These are phyloP conservation scores for Colletotrichum echinochloae DNA, from an alignment of 2,329 filamentous ascomycete genomes.

Conservation along the genomic window DNA sequence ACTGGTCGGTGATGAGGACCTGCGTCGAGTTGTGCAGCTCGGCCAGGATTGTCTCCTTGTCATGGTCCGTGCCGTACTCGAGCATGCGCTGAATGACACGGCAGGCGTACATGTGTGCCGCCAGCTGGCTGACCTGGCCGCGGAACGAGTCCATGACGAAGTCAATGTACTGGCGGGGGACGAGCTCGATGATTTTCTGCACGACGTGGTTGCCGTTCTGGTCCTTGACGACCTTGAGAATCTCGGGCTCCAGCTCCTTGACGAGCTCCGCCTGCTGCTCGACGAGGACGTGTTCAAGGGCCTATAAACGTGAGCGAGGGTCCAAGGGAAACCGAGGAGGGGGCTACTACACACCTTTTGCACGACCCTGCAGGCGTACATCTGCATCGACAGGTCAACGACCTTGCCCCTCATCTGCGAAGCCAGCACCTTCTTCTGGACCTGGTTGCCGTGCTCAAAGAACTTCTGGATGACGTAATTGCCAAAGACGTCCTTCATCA, in stretches of 20 bases:
- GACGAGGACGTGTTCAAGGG: slow-evolving; percentile 89
- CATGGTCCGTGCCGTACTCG: slow-evolving; percentile 80
- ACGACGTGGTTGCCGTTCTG: slow-evolving; percentile 97
- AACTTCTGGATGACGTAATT: slow-evolving; percentile 99
- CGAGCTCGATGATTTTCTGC: slow-evolving; percentile 88
- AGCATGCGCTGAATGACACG: slow-evolving; percentile 93
- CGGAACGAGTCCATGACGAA: slow-evolving; percentile 88
- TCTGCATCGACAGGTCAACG: slow-evolving; percentile 81
- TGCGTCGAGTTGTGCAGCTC: slow-evolving; percentile 82
- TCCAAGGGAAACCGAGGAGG: background rate
- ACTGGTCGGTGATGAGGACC: slow-evolving; percentile 85
- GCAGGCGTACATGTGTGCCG: slow-evolving; percentile 87
- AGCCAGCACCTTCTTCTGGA: slow-evolving; percentile 89
- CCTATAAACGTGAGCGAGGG: slow-evolving; percentile 61
- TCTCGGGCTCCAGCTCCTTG: slow-evolving; percentile 81
- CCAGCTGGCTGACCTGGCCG: slow-evolving; percentile 78
- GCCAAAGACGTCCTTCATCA: slow-evolving; percentile 97
- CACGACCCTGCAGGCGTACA: slow-evolving; percentile 95
- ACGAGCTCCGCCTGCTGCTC: slow-evolving; percentile 90
- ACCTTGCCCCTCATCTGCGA: slow-evolving; percentile 90
- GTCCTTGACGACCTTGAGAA: slow-evolving; percentile 83
- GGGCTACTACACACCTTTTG: slow-evolving; percentile 76
- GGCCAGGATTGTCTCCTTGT: slow-evolving; percentile 77
- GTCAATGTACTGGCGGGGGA: slow-evolving; percentile 81
- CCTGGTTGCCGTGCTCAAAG: slow-evolving; percentile 94